Evolutionary conservation across 164 flowering plant species (phyloP).

Genomic region (Kingdonia uniflora): DNA sequence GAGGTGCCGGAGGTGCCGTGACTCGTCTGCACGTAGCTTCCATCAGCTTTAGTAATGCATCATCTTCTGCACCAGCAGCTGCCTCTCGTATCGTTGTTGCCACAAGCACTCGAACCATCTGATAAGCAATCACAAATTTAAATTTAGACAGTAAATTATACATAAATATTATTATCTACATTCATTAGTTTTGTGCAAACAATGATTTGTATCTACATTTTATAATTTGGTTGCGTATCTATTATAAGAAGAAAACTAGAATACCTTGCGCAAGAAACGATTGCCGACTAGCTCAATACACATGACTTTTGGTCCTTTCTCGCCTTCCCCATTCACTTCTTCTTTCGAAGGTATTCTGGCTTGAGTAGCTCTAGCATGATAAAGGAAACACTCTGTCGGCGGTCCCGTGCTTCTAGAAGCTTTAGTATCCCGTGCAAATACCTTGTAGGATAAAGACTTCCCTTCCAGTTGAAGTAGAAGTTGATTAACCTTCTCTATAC

Average conservation of each 20-base stretch:
- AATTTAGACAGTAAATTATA: no score
- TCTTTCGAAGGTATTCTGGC: slow-evolving; percentile 38
- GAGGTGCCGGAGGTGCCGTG: slow-evolving; percentile 97
- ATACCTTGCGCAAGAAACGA: slow-evolving; percentile 87
- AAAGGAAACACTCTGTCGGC: slow-evolving; percentile 84
- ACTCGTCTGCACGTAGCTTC: slow-evolving; percentile 93
- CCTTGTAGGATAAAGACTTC: slow-evolving; percentile 69
- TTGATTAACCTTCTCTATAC: slow-evolving; percentile 47
- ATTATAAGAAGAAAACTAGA: not conserved
- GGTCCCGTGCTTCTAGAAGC: slow-evolving; percentile 95
- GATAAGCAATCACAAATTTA: slow-evolving; percentile 3
- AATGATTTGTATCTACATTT: not conserved
- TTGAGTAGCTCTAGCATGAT: slow-evolving; percentile 87
- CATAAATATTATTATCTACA: no score
- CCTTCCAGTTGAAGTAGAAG: slow-evolving; percentile 69
- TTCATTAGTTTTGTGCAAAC: not conserved
- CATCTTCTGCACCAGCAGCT: slow-evolving; percentile 88
- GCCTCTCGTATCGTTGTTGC: slow-evolving; percentile 88
- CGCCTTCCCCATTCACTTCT: slow-evolving; percentile 25
- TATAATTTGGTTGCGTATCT: not conserved
- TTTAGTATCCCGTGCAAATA: slow-evolving; percentile 95
- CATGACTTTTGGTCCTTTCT: slow-evolving; percentile 43
- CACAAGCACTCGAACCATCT: slow-evolving; percentile 98
- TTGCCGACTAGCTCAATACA: slow-evolving; percentile 93
- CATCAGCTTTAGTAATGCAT: slow-evolving; percentile 72